Evolutionary conservation across 78 protist genomes (phyloP), one percentile per base, ranked within the genome.

Genomic region (Creolimax fragrantissima): DNA sequence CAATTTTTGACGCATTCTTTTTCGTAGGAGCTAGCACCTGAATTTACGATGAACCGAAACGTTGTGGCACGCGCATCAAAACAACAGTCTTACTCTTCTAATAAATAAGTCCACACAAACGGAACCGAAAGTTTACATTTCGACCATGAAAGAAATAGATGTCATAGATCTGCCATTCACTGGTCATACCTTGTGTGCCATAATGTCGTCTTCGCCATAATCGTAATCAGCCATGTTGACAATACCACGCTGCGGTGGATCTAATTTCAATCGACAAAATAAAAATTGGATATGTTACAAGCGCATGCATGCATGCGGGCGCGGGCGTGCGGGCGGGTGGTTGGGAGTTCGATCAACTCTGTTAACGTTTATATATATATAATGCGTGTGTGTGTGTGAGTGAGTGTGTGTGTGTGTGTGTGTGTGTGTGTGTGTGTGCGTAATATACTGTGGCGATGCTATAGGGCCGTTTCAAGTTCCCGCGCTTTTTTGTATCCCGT

Each of bases 291-390:
- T 7, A 89, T 58, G 74, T 58, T 1, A 32, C 74, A 58, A 32
- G 39, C 39, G 74, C 24, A 58, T 58, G 74, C 74, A 58, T 58
- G 74, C 74, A 24, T 58, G 74, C 74, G 24, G 39, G 11, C 24
- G 74, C 24, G 11, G 74, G 11, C 1, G 74, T 58, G 24, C 74
- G 11, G 11, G 74, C 74, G 39, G 24, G 74, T 58, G 74, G 11
- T 32, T 58, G 1, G 0, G 24, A 58, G 74, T 58, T 58, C 24
- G 74, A 24, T 58, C 24, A 58, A 32, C 1, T 24, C 24, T 58
- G 74, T 47, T 24, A 11, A 84, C 7, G 43, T 84, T 32, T 84
- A 84, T 84, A 84, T 84, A 84, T 84, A 84, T 84, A 84, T 84
- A n/a, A 84, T 84, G 11, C 11, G 11, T 84, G 11, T 84, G 11